Conservation (phyloP, 495 filamentous ascomycete species). For the Annulohypoxylon bovei region DNA sequence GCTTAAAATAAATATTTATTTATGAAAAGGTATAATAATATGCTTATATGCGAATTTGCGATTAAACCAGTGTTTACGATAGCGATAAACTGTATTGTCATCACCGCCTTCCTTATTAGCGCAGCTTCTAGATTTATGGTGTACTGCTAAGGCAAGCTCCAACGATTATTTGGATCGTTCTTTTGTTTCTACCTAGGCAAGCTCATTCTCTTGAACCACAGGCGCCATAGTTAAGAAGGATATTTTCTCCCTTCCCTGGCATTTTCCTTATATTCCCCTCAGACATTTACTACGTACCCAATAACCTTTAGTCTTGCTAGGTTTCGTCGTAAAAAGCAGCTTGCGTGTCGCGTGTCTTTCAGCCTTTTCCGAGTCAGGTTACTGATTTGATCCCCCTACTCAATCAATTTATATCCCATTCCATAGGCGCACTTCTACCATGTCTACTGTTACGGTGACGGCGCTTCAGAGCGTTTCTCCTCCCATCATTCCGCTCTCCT, state of each 20-base stretch:
- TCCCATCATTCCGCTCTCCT: constrained; percentile 81
- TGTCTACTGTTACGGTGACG: constrained; percentile 78
- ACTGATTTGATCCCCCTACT: too few relatives aligned
- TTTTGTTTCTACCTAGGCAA: not conserved
- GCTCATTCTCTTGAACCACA: not conserved
- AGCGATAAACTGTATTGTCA: not conserved
- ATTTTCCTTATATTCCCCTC: too few relatives aligned
- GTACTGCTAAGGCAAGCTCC: not conserved
- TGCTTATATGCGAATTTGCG: not conserved
- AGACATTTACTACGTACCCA: too few relatives aligned
- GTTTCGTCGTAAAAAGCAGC: not conserved
- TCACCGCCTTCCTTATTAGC: not conserved
- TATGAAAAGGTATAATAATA: not conserved
- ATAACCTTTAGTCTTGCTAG: not conserved
- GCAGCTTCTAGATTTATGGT: not conserved
- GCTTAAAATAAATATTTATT: not conserved
- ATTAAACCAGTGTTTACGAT: not conserved
- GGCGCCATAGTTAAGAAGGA: too few relatives aligned
- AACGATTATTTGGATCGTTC: not conserved
- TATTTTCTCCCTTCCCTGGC: too few relatives aligned
- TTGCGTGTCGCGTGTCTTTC: not conserved
- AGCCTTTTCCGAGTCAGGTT: not conserved
- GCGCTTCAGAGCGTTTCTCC: constrained; percentile 78
- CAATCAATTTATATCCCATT: not conserved
- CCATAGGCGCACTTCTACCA: constrained; percentile 47